A percentile compares a stretch with the other conserved stretches of the same genome.
These are phyloP conservation scores for Halophytophthora polymorphica DNA, from an alignment of 352 stramenopile genomes.

Conservation along the genomic window DNA sequence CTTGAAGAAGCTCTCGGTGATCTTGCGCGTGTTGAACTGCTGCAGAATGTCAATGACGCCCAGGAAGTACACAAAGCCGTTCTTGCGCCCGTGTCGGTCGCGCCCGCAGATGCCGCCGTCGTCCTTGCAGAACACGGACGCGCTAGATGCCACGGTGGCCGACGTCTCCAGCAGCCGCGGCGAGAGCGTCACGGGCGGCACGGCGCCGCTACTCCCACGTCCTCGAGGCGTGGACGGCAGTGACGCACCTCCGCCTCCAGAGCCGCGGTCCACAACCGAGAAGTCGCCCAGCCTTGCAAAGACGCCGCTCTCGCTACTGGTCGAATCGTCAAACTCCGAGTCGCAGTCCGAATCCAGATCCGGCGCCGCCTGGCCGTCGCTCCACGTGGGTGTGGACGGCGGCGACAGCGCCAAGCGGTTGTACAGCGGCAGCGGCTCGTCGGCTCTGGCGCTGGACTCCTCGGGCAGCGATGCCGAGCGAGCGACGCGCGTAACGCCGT, in stretches of 20 bases:
- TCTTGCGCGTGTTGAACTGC: slow-evolving; percentile 92
- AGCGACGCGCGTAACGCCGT: slow-evolving; percentile 5
- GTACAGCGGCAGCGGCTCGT: slow-evolving; percentile 2
- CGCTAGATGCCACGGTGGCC: slow-evolving; percentile 36
- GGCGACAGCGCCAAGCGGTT: slow-evolving; percentile 21
- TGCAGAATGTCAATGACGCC: slow-evolving; percentile 94
- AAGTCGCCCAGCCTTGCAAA: slow-evolving; percentile 14
- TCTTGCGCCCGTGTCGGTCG: slow-evolving; percentile 58
- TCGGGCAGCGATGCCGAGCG: slow-evolving; percentile 17
- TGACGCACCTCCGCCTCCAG: slow-evolving; percentile 6
- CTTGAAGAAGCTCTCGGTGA: slow-evolving; percentile 89
- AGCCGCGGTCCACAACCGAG: slow-evolving; percentile 17
- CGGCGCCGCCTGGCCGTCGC: slow-evolving; percentile 10
- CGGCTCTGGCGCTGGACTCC: neutral
- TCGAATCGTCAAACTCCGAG: slow-evolving; percentile 32
- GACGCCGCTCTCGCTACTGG: slow-evolving; percentile 35
- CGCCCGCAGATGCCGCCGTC: slow-evolving; percentile 70
- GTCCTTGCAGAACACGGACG: slow-evolving; percentile 76
- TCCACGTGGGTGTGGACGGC: slow-evolving; percentile 21
- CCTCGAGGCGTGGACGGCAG: slow-evolving; percentile 20
- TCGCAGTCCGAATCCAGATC: slow-evolving; percentile 37
- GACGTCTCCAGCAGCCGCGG: slow-evolving; percentile 49
- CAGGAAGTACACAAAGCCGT: slow-evolving; percentile 87
- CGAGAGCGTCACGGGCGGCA: slow-evolving; percentile 40
- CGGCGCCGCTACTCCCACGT: neutral